Evolutionary conservation across 176 grass and related monocot genomes (phyloP), one percentile per base, ranked within the genome.

Genomic region (Oryza glaberrima): DNA sequence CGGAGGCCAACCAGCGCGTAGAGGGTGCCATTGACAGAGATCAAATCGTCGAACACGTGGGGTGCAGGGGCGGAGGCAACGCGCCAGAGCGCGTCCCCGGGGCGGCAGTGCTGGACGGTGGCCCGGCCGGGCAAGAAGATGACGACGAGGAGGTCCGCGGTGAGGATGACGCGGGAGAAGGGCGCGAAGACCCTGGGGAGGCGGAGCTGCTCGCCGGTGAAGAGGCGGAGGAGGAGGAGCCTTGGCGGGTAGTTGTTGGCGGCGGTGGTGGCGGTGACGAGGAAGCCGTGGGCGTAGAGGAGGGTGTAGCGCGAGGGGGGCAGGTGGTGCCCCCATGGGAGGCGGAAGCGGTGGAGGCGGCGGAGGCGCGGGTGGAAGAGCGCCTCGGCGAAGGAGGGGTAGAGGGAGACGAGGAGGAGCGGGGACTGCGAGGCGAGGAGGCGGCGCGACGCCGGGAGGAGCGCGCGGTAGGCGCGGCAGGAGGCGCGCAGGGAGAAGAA

Each of bases 191-290:
- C 70, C 65, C 80, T 92, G 68, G 92, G 90, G 68, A 91, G 87
- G 77, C 84, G 88, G 77, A 91, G 86, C 40, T 86, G 86, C 44
- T 83, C 69, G 36, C 91, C 88, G 58, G 90, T 86, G 89, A 94
- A 91, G 67, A 97, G 85, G 87, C 88, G 91, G 72, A 92, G 77
- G 67, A 93, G 92, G 48, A 91, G 83, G 69, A 94, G 70, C 86
- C 75, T 87, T 13, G 86, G 41, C 4, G 77, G 87, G 35, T 80
- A 73, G 75, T 86, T 70, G 40, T 56, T 19, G 32, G 87, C 70
- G 4, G 85, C 12, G 76, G 86, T 79, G 82, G 92, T 85, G 82
- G 72, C 54, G 78, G 88, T 90, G 88, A 93, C 75, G 76, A 94
- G 86, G 88, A 88, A 85, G 70, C 92, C 90, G 70, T 89, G 88